Conservation (phyloP, 1,284 basidiomycete species). For the Moesziomyces sp. region DNA sequence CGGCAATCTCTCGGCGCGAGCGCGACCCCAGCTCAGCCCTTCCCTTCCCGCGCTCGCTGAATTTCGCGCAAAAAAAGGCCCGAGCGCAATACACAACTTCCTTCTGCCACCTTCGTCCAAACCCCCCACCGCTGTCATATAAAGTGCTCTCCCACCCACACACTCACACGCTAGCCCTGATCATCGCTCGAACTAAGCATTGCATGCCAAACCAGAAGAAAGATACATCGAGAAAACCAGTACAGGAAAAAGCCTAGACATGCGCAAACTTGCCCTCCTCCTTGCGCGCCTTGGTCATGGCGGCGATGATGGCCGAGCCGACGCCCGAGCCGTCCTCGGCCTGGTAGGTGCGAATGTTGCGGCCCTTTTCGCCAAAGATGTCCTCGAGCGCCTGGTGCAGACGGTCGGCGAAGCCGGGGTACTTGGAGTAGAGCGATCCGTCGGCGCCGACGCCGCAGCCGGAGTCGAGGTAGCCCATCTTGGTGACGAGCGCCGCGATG, state of each 20-base stretch:
- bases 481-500: conserved; percentile 63
- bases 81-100: no score
- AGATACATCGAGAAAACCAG: no score
- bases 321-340: conserved; percentile 66
- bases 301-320: conserved; percentile 65
- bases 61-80: no score
- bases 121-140: no score
- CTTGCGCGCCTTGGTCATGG: conserved; percentile 63
- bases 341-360: conserved; percentile 58
- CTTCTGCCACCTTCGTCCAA: no score
- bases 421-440: conserved; percentile 63
- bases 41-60: no score
- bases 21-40: no score
- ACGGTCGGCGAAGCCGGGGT: conserved; percentile 63
- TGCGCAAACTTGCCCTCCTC: conserved; percentile 51
- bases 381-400: conserved; percentile 65
- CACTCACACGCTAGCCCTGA: no score
- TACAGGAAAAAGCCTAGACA: conserved; percentile 15
- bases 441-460: conserved; percentile 64
- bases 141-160: no score
- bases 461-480: conserved; percentile 63
- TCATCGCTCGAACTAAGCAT: no score
- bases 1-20: neutral
- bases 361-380: conserved; percentile 64
- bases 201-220: no score